Evolutionary conservation across 2,329 filamentous ascomycete genomes (phyloP).

Genomic region (Lachnellula hyalina): DNA sequence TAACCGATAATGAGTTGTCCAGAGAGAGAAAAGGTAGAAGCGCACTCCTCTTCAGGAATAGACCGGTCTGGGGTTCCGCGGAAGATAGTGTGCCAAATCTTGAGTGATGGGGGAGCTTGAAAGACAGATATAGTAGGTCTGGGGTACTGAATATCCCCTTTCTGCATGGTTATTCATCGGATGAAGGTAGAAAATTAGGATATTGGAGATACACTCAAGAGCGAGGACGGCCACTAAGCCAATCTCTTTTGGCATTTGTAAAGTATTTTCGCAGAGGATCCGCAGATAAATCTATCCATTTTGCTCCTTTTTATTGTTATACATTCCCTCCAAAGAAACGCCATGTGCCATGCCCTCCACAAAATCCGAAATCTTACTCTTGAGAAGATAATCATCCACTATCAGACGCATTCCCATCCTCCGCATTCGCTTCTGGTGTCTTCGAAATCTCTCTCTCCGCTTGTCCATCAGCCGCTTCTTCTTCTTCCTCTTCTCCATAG

Average conservation of each 20-base stretch:
- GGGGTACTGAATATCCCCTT: too few relatives aligned
- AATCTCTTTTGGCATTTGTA: background rate
- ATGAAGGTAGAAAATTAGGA: too few relatives aligned
- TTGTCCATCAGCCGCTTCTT: constrained; percentile 14
- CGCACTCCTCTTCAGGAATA: too few relatives aligned
- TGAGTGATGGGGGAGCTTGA: too few relatives aligned
- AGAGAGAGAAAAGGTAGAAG: too few relatives aligned
- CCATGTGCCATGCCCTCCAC: background rate
- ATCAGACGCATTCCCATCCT: constrained; percentile 10
- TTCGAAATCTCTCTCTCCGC: background rate
- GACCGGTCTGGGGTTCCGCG: too few relatives aligned
- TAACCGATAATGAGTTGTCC: too few relatives aligned
- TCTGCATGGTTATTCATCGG: too few relatives aligned
- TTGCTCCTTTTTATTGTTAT: background rate
- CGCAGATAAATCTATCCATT: background rate
- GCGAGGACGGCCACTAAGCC: background rate
- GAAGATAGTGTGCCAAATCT: too few relatives aligned
- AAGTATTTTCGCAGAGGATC: background rate
- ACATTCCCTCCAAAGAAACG: background rate
- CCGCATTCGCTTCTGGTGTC: constrained; percentile 3
- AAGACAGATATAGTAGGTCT: too few relatives aligned
- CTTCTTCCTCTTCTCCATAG: constrained; percentile 18
- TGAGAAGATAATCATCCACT: background rate
- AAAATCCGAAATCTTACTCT: background rate
- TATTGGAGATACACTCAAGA: too few relatives aligned